Conservation (phyloP, 208 protist genomes). For the Crithidia sp. region DNA sequence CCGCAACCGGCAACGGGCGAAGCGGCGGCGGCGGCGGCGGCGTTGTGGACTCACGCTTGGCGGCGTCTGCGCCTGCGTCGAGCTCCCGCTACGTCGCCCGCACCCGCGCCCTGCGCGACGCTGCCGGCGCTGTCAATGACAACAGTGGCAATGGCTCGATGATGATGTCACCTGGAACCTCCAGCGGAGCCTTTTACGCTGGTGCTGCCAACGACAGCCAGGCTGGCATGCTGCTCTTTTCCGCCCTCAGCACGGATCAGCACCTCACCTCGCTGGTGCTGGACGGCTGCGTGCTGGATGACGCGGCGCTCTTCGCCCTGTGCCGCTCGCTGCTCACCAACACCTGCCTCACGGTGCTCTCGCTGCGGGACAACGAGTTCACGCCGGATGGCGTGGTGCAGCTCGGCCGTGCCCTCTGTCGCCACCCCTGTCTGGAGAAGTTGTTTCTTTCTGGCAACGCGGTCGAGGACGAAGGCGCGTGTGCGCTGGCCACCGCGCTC, state of each 20-base stretch:
- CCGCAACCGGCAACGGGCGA: background rate
- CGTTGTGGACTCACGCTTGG: background rate
- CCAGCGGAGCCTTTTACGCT: background rate
- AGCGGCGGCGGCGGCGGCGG: background rate
- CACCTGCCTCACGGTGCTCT: slow-evolving; percentile 50
- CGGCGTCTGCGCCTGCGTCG: background rate
- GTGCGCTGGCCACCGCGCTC: slow-evolving; percentile 76
- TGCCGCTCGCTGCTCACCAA: slow-evolving; percentile 77
- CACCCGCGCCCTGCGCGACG: slow-evolving; percentile 18
- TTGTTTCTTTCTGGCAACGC: slow-evolving; percentile 72
- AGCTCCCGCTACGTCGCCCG: slow-evolving; percentile 20
- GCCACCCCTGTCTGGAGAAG: slow-evolving; percentile 55
- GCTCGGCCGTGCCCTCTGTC: slow-evolving; percentile 66
- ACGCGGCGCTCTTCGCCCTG: slow-evolving; percentile 51
- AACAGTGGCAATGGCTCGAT: background rate
- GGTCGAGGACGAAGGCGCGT: slow-evolving; percentile 79
- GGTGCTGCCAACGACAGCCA: background rate
- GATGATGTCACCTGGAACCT: background rate
- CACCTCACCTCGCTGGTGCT: slow-evolving; percentile 57
- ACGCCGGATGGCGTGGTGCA: slow-evolving; percentile 52
- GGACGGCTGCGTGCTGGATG: slow-evolving; percentile 65
- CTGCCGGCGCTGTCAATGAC: background rate
- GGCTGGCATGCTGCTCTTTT: slow-evolving; percentile 22
- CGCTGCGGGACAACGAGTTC: slow-evolving; percentile 70
- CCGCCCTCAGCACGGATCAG: slow-evolving; percentile 56